phyloP scores from a whole-genome alignment of 768 basidiomycete species.

The Suillus luteus region DNA sequence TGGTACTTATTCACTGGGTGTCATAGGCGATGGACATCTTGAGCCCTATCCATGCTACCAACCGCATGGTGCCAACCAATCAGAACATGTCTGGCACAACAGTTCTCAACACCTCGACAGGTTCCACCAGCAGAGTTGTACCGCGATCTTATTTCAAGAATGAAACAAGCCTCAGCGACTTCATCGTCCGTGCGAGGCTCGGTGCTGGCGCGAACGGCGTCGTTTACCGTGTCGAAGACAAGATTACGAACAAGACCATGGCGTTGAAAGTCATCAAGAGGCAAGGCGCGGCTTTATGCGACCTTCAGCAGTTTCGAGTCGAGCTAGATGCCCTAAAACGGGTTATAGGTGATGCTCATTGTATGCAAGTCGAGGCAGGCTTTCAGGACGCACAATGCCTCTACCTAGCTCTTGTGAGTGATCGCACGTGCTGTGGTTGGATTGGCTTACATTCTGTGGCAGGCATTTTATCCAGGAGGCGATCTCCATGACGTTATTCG shows the following conservation, averaged over 20 bases:
- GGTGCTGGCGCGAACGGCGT: constrained; percentile 11
- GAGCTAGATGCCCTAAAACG: constrained; percentile 15
- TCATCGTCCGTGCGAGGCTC: constrained; percentile 6
- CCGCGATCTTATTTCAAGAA: constrained; percentile 1
- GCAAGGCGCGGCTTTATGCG: neutral
- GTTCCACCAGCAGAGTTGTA: neutral
- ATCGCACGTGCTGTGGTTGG: neutral
- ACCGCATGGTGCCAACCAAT: neutral
- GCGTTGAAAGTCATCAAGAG: constrained; percentile 18
- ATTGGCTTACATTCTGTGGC: neutral
- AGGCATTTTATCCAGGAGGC: constrained; percentile 14
- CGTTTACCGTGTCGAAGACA: constrained; percentile 14
- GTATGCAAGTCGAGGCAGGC: constrained; percentile 14
- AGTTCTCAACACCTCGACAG: neutral
- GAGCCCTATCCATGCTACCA: constrained; percentile 3
- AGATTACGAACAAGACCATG: constrained; percentile 8
- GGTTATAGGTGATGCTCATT: constrained; percentile 11
- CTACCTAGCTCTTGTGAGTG: constrained; percentile 17
- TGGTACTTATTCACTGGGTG: neutral
- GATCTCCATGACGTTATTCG: constrained; percentile 14
- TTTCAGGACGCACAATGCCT: constrained; percentile 18
- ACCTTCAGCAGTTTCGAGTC: neutral
- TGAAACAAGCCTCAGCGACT: constrained; percentile 6
- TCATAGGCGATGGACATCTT: constrained; percentile 4
- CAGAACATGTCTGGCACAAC: neutral